Conservation (phyloP, 495 filamentous ascomycete genomes). For the Penicillium goetzii region DNA sequence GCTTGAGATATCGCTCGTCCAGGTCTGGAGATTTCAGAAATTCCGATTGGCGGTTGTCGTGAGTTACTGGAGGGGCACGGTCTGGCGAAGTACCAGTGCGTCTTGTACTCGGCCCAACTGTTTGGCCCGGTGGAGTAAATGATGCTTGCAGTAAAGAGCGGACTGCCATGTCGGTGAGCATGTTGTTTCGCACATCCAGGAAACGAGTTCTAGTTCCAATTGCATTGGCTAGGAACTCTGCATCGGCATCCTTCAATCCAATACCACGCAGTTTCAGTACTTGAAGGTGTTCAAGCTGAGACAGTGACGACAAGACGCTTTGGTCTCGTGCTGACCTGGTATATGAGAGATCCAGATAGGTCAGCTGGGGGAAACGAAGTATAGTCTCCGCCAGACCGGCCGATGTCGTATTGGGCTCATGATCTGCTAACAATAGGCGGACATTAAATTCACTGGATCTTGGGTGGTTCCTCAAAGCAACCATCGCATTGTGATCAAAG, state of each 20-base stretch:
- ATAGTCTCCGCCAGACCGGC: slow-evolving; percentile 57
- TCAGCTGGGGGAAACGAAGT: slow-evolving; percentile 54
- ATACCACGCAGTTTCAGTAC: slow-evolving; percentile 63
- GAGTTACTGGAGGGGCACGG: slow-evolving; percentile 18
- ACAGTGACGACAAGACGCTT: slow-evolving; percentile 49
- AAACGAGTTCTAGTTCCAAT: slow-evolving; percentile 57
- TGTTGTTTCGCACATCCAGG: slow-evolving; percentile 63
- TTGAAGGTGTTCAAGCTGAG: slow-evolving; percentile 52
- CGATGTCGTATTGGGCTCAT: slow-evolving; percentile 61
- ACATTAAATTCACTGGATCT: slow-evolving; percentile 42
- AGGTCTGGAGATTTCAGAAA: slow-evolving; percentile 47
- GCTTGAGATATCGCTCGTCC: slow-evolving; percentile 52
- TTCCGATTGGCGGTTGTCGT: slow-evolving; percentile 19
- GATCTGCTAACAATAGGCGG: slow-evolving; percentile 59
- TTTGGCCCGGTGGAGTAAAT: slow-evolving; percentile 38
- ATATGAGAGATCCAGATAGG: slow-evolving; percentile 65
- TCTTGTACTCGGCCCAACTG: slow-evolving; percentile 2
- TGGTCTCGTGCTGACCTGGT: slow-evolving; percentile 59
- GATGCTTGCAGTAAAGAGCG: slow-evolving; percentile 56
- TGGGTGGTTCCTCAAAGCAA: slow-evolving; percentile 44
- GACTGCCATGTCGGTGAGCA: slow-evolving; percentile 59
- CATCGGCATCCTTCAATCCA: slow-evolving; percentile 58
- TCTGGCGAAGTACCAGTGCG: slow-evolving; percentile 20
- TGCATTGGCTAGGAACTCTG: slow-evolving; percentile 55
- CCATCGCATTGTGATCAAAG: slow-evolving; percentile 66